phyloP scores from a whole-genome alignment of 1,139 yeast genomes.

The Geotrichum restrictum region DNA sequence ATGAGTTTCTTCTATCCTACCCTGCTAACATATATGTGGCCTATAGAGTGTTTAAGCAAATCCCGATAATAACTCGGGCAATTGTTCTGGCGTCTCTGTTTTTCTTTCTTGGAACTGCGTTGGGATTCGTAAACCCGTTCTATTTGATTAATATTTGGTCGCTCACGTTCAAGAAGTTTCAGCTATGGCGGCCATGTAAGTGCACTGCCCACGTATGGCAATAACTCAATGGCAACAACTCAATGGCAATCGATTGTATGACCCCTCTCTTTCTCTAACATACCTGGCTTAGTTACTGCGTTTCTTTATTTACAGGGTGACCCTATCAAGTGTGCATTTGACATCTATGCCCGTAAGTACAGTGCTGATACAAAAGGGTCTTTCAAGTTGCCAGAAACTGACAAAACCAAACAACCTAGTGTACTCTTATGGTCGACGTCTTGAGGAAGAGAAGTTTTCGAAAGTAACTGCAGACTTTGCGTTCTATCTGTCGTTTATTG shows the following conservation, averaged over 20 bases:
- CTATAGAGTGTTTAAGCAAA: constrained; percentile 24
- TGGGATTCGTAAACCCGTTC: constrained; percentile 25
- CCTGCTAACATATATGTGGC: background rate
- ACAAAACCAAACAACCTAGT: constrained; percentile 25
- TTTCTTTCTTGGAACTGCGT: constrained; percentile 27
- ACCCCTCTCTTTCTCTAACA: no score
- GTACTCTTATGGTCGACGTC: constrained; percentile 34
- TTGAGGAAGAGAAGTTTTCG: constrained; percentile 35
- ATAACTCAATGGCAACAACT: no score
- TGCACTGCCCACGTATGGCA: no score
- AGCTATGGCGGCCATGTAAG: constrained; percentile 38
- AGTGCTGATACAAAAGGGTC: background rate
- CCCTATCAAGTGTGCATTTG: constrained; percentile 33
- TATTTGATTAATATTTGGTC: constrained; percentile 34
- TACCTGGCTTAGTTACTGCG: constrained; percentile 31
- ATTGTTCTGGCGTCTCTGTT: constrained; percentile 28
- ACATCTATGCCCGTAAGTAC: constrained; percentile 33
- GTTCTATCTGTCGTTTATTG: constrained; percentile 34
- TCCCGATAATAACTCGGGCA: constrained; percentile 35
- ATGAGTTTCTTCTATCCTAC: no score
- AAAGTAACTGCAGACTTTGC: constrained; percentile 34
- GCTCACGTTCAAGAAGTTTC: constrained; percentile 26
- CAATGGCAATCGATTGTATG: no score
- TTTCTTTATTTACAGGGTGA: constrained; percentile 33
- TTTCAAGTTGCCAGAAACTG: background rate